These are phyloP conservation scores for Nadsonia fulvescens DNA, from an alignment of 805 yeast genomes.

Conservation along the genomic window DNA sequence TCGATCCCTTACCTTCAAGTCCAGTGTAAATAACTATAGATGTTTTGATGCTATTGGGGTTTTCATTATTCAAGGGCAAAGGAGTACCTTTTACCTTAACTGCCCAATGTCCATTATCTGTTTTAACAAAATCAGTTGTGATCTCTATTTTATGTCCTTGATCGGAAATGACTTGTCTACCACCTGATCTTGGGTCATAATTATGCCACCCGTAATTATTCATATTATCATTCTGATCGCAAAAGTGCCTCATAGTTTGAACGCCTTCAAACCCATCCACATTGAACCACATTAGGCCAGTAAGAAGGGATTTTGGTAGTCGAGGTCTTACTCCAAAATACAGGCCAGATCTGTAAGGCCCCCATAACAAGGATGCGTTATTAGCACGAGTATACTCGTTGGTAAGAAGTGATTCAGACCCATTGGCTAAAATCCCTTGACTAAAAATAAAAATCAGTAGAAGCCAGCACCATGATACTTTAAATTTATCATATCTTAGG, in stretches of 20 bases:
- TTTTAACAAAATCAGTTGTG: slow-evolving; percentile 60
- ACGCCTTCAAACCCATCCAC: slow-evolving; percentile 38
- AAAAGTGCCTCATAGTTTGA: slow-evolving; percentile 46
- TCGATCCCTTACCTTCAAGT: slow-evolving; percentile 39
- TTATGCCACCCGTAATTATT: slow-evolving; percentile 67
- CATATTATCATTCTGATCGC: slow-evolving; percentile 56
- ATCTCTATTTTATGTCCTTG: slow-evolving; percentile 41
- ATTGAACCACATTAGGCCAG: slow-evolving; percentile 83
- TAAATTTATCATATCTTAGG: no score
- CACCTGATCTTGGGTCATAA: slow-evolving; percentile 81
- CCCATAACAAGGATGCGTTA: slow-evolving; percentile 57
- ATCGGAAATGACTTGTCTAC: slow-evolving; percentile 60
- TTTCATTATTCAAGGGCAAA: slow-evolving; percentile 16
- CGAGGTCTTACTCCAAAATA: slow-evolving; percentile 79
- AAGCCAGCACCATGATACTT: slow-evolving; percentile 2
- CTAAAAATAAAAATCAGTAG: slow-evolving; percentile 1
- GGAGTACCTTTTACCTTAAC: slow-evolving; percentile 53
- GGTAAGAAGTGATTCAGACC: no score
- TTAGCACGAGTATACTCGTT: slow-evolving; percentile 22
- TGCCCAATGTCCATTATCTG: slow-evolving; percentile 68
- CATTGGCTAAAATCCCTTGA: no score
- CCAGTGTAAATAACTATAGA: slow-evolving; percentile 67
- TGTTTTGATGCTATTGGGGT: slow-evolving; percentile 26
- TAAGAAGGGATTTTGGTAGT: slow-evolving; percentile 50
- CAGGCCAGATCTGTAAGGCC: slow-evolving; percentile 75